A percentile compares a stretch with the other conserved stretches of the same genome.
These are phyloP conservation scores for Malassezia brasiliensis DNA, from an alignment of 1,284 basidiomycete species.

Conservation along the genomic window DNA sequence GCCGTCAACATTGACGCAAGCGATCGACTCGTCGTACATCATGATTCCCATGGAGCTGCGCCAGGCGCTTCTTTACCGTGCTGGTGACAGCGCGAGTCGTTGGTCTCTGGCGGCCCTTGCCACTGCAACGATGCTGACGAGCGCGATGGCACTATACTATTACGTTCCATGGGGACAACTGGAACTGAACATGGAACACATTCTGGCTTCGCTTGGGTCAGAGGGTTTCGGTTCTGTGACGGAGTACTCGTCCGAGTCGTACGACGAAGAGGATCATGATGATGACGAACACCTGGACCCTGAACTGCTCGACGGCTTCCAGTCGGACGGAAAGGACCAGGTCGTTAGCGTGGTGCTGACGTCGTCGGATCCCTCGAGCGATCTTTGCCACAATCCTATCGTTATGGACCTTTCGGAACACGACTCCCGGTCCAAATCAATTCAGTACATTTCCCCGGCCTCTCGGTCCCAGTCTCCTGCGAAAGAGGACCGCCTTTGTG, in stretches of 20 bases:
- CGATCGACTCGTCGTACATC: conserved; percentile 8
- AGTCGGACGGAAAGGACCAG: conserved; percentile 10
- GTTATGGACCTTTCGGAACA: conserved; percentile 24
- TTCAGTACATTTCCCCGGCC: neutral
- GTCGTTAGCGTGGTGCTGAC: conserved; percentile 17
- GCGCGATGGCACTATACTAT: conserved; percentile 14
- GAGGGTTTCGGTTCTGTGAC: neutral
- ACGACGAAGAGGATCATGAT: conserved; percentile 25
- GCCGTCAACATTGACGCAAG: neutral
- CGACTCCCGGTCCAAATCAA: neutral
- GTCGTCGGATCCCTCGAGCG: conserved; percentile 34
- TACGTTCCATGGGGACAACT: conserved; percentile 1
- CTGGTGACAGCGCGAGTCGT: neutral
- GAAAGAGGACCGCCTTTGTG: neutral
- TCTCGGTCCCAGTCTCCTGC: neutral
- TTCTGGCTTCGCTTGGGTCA: neutral
- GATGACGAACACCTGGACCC: conserved; percentile 22
- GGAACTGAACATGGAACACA: conserved; percentile 1
- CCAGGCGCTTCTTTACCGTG: neutral
- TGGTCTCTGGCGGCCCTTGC: conserved; percentile 11
- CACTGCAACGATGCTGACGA: conserved; percentile 14
- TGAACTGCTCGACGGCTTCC: conserved; percentile 18
- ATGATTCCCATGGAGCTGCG: conserved; percentile 15
- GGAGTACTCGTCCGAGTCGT: conserved; percentile 10
- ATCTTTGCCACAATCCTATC: conserved; percentile 27